Conservation (phyloP, 495 filamentous ascomycete genomes). For the Pseudomonodictys pantanalensis region DNA sequence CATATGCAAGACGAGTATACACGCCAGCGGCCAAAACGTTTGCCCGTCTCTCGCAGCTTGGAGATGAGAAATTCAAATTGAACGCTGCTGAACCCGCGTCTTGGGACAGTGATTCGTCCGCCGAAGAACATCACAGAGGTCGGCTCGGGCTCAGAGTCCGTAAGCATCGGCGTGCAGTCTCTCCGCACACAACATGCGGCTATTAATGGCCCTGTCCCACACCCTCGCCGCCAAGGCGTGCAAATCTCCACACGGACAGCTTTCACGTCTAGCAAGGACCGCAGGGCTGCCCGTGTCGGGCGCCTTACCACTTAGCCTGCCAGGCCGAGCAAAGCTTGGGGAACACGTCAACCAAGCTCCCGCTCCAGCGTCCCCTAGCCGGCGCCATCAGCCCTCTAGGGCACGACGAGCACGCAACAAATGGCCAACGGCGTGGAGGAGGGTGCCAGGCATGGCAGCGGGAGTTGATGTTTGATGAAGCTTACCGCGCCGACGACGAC, state of each 20-base stretch:
- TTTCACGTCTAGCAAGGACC: constrained; percentile 6
- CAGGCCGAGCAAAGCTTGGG: background rate
- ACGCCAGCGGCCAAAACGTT: background rate
- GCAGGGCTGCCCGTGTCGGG: constrained; percentile 7
- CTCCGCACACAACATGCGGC: constrained; percentile 20
- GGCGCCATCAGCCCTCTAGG: constrained; percentile 18
- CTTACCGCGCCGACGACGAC: constrained; percentile 1
- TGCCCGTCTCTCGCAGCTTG: background rate
- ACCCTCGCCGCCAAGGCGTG: constrained; percentile 6
- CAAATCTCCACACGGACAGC: constrained; percentile 27
- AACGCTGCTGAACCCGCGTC: constrained; percentile 14
- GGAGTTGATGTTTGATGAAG: background rate
- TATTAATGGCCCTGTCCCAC: constrained; percentile 19
- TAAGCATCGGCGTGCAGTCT: constrained; percentile 21
- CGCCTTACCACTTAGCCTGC: background rate
- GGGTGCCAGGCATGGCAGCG: background rate
- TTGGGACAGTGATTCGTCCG: constrained; percentile 11
- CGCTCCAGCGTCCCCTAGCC: background rate
- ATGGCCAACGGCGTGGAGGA: constrained; percentile 6
- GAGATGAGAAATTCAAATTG: constrained; percentile 11
- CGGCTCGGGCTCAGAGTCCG: background rate
- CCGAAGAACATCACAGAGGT: constrained; percentile 5
- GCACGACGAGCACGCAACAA: background rate
- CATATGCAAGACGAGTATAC: background rate
- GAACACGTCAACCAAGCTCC: constrained; percentile 26